Conservation (phyloP, 1,284 basidiomycete species). For the Irpex sp. region DNA sequence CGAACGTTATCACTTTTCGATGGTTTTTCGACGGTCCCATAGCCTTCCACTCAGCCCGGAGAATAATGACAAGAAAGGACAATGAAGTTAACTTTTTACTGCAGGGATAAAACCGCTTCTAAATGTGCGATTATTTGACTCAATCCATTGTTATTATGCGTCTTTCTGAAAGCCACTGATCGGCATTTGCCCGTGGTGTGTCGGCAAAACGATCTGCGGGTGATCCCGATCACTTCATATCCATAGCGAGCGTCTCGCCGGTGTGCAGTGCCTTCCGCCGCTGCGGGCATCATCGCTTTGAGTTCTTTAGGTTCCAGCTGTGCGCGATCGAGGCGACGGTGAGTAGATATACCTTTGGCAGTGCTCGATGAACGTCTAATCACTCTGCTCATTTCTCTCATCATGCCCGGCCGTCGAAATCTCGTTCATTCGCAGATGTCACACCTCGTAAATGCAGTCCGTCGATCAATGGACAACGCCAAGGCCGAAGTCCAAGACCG, state of each 20-base stretch:
- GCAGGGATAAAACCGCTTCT: no score
- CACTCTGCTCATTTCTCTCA: background rate
- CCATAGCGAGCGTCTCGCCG: background rate
- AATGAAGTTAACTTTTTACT: no score
- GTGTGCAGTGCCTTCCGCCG: background rate
- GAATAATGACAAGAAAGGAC: no score
- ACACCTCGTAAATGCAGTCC: constrained; percentile 10
- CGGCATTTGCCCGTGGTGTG: no score
- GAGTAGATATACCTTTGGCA: background rate
- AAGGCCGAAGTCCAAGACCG: constrained; percentile 9
- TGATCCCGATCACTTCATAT: no score
- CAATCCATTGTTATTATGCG: no score
- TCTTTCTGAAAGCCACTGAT: no score
- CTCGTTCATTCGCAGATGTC: constrained; percentile 13
- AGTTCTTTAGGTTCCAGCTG: background rate
- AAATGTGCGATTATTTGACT: no score
- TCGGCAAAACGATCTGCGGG: no score
- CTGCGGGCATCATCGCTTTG: background rate
- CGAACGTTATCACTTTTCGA: no score
- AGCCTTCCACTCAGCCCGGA: no score
- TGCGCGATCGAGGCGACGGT: background rate
- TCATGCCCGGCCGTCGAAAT: constrained; percentile 17
- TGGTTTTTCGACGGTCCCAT: no score
- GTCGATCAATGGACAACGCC: constrained; percentile 13
- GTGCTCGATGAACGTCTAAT: background rate